Conservation (phyloP, 1,284 basidiomycete genomes). For the Fomitiporia mediterranea region DNA sequence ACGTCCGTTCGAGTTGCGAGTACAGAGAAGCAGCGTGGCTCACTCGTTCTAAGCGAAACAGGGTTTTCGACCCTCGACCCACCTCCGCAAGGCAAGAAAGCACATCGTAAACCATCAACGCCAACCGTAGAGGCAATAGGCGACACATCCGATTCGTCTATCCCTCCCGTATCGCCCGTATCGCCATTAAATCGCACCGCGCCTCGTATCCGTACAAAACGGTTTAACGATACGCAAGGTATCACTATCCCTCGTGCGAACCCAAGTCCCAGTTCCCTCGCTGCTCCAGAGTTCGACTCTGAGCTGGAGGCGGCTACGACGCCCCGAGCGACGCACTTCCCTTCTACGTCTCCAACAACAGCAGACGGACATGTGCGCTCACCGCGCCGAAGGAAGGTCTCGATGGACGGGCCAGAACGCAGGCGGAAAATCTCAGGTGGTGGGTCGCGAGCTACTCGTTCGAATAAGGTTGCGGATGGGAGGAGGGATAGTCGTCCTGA, state of each 20-base stretch:
- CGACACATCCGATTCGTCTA: constrained; percentile 48
- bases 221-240: constrained; percentile 27
- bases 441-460: constrained; percentile 28
- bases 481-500: constrained; percentile 53
- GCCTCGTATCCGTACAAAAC: constrained; percentile 46
- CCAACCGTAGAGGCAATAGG: constrained; percentile 28
- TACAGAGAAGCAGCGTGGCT: constrained; percentile 32
- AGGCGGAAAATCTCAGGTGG: constrained; percentile 45
- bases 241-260: constrained; percentile 33
- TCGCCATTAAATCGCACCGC: constrained; percentile 28
- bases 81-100: constrained; percentile 28
- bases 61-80: constrained; percentile 29
- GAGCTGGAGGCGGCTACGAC: constrained; percentile 49
- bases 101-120: constrained; percentile 37
- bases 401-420: constrained; percentile 27
- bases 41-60: constrained; percentile 36
- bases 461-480: constrained; percentile 12
- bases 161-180: constrained; percentile 30
- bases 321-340: constrained; percentile 49
- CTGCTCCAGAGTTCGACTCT: constrained; percentile 47
- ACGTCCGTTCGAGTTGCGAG: constrained; percentile 25
- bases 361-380: constrained; percentile 23
- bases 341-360: constrained; percentile 28
- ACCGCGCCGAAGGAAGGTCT: constrained; percentile 31
- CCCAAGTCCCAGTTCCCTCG: constrained; percentile 41